Percentiles rank a stretch among this genome's conserved stretches.
These are phyloP conservation scores for Tephrocybe sp. DNA, from an alignment of 768 basidiomycete genomes.

Conservation along the genomic window DNA sequence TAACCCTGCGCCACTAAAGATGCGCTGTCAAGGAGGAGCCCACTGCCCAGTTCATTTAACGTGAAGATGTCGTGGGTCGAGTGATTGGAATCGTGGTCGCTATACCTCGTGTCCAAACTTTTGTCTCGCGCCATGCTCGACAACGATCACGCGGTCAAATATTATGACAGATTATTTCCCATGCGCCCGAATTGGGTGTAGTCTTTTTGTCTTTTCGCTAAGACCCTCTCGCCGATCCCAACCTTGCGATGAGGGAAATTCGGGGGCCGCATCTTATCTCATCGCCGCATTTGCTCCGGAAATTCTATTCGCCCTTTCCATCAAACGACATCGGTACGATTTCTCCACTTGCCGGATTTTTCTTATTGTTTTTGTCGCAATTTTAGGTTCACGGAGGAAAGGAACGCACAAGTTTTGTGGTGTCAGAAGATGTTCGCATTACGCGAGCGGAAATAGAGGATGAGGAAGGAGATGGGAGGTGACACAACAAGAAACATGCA, in stretches of 20 bases:
- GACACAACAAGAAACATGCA: conserved; percentile 2
- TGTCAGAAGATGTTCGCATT: conserved; percentile 7
- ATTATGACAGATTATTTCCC: conserved; percentile 1
- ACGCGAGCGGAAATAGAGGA: conserved; percentile 2
- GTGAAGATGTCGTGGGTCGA: conserved; percentile 5
- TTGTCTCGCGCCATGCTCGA: neutral
- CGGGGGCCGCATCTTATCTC: conserved; percentile 1
- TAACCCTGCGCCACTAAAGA: conserved; percentile 12
- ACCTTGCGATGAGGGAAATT: neutral
- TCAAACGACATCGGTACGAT: neutral
- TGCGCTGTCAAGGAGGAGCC: conserved; percentile 7
- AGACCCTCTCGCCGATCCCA: conserved; percentile 5
- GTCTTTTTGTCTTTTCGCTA: conserved; percentile 3
- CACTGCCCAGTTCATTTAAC: conserved; percentile 13
- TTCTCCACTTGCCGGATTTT: conserved; percentile 7
- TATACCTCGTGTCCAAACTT: conserved; percentile 5
- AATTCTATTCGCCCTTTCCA: conserved; percentile 2
- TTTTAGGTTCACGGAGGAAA: neutral
- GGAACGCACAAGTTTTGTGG: neutral
- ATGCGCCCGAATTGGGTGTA: neutral
- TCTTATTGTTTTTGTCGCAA: conserved; percentile 6
- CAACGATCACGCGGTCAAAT: conserved; percentile 5
- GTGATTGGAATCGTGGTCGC: conserved; percentile 2
- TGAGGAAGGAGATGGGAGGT: neutral
- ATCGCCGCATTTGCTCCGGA: conserved; percentile 3